Evolutionary conservation across 495 filamentous ascomycete species (phyloP).

Genomic region (Hypoxylon lienhwacheense): DNA sequence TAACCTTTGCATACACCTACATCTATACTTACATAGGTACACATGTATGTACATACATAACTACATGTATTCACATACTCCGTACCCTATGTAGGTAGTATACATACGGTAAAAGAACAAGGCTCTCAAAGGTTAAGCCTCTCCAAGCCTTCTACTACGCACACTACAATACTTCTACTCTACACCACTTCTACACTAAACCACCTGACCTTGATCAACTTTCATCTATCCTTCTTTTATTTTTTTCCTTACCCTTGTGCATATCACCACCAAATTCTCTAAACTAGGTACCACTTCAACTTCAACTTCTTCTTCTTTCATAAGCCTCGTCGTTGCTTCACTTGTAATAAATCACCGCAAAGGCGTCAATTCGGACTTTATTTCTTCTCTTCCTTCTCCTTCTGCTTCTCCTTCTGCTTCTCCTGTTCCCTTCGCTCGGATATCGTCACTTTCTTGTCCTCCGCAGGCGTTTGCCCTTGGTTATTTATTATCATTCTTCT

Average conservation of each 20-base stretch:
- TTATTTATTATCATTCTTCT: slow-evolving; percentile 12
- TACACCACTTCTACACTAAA: slow-evolving; percentile 1
- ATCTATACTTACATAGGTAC: background rate
- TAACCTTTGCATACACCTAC: slow-evolving; percentile 2
- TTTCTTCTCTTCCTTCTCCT: slow-evolving; percentile 5
- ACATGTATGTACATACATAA: background rate
- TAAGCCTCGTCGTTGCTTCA: slow-evolving; percentile 15
- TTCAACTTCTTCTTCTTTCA: slow-evolving; percentile 18
- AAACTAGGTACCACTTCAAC: no score
- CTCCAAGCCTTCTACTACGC: no score
- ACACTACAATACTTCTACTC: background rate
- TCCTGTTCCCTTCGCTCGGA: slow-evolving; percentile 10
- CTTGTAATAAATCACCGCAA: no score
- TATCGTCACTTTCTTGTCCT: slow-evolving; percentile 11
- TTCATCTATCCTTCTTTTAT: slow-evolving; percentile 23
- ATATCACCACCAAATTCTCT: slow-evolving; percentile 27
- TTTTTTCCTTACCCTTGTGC: slow-evolving; percentile 18
- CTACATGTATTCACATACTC: background rate
- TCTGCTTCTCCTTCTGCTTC: background rate
- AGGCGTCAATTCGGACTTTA: slow-evolving; percentile 1
- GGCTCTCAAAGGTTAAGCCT: no score
- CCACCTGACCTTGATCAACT: slow-evolving; percentile 27
- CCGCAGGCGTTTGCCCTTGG: slow-evolving; percentile 13
- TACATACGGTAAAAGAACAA: no score
- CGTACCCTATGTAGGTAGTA: background rate